Percentiles rank a stretch among this genome's conserved stretches.
Evolutionary conservation across 2,329 filamentous ascomycete species (phyloP).

Genomic region (Bipolaris oryzae): DNA sequence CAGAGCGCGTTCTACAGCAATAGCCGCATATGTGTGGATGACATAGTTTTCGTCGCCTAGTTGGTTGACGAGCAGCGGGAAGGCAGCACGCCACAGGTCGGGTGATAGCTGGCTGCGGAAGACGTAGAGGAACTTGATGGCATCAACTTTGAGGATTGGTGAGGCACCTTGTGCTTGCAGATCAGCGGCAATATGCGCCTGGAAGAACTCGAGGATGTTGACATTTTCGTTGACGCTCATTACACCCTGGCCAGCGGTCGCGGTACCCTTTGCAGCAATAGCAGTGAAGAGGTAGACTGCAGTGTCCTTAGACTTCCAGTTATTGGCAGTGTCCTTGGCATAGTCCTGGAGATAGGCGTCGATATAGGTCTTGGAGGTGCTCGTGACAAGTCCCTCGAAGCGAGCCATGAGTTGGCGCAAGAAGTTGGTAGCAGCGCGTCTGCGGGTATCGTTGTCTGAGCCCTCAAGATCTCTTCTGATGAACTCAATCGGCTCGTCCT

Average conservation of each 20-base stretch:
- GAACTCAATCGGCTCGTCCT: conserved; percentile 98
- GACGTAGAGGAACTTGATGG: conserved; percentile 96
- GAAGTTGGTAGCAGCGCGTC: conserved; percentile 94
- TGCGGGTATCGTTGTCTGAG: conserved; percentile 90
- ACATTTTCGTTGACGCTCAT: conserved; percentile 82
- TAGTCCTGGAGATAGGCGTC: conserved; percentile 80
- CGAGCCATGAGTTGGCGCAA: conserved; percentile 85
- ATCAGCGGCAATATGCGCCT: conserved; percentile 89
- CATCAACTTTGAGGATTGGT: conserved; percentile 92
- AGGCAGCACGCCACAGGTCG: conserved; percentile 87
- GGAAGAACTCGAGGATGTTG: conserved; percentile 93
- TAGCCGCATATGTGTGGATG: conserved; percentile 95
- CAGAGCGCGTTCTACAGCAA: conserved; percentile 91
- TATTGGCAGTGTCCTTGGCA: conserved; percentile 65
- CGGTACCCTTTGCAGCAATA: conserved; percentile 87
- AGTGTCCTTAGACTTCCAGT: conserved; percentile 98
- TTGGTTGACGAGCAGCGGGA: conserved; percentile 89
- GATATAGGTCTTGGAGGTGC: conserved; percentile 86
- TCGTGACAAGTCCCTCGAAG: conserved; percentile 84
- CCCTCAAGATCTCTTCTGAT: conserved; percentile 94
- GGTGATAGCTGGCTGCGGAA: conserved; percentile 95
- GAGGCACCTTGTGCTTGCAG: conserved; percentile 74
- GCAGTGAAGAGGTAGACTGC: conserved; percentile 97
- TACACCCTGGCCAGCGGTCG: conserved; percentile 87
- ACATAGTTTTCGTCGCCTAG: conserved; percentile 90